Evolutionary conservation across 1,284 basidiomycete species (phyloP).

Genomic region (Melampsora larici-populina): DNA sequence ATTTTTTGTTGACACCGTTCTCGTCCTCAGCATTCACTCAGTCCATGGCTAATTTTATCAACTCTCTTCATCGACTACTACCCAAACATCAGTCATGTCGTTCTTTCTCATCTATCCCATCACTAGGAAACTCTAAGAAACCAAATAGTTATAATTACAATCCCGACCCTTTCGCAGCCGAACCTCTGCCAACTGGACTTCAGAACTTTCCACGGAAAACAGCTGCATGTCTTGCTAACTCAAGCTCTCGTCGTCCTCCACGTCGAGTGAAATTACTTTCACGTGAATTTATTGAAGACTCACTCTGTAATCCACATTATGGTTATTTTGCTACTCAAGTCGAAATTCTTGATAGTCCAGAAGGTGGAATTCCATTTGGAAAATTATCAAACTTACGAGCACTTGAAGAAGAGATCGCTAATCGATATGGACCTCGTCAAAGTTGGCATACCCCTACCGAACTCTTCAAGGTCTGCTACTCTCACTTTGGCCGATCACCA

Average conservation of each 20-base stretch:
- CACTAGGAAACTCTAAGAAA: not conserved
- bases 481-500: not conserved
- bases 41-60: too few species aligned
- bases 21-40: too few species aligned
- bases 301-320: conserved; percentile 92
- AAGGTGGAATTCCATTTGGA: not conserved
- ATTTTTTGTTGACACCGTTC: too few species aligned
- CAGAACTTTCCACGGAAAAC: conserved; percentile 56
- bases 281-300: conserved; percentile 94
- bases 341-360: conserved; percentile 64
- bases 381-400: conserved; percentile 58
- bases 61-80: too few species aligned
- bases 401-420: conserved; percentile 47
- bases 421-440: conserved; percentile 68
- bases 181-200: conserved; percentile 1
- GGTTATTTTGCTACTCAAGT: conserved; percentile 94
- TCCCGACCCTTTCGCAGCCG: conserved; percentile 44
- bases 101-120: not conserved
- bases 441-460: conserved; percentile 99
- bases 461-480: conserved; percentile 76
- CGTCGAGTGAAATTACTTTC: conserved; percentile 85
- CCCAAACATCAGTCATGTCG: not conserved
- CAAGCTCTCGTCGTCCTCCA: conserved; percentile 58
- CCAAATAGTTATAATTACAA: conserved; percentile 45
- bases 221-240: conserved; percentile 62